Evolutionary conservation across 495 filamentous ascomycete species (phyloP), one percentile per base, ranked within the genome.

Genomic region (Evansstolkia leycettana): DNA sequence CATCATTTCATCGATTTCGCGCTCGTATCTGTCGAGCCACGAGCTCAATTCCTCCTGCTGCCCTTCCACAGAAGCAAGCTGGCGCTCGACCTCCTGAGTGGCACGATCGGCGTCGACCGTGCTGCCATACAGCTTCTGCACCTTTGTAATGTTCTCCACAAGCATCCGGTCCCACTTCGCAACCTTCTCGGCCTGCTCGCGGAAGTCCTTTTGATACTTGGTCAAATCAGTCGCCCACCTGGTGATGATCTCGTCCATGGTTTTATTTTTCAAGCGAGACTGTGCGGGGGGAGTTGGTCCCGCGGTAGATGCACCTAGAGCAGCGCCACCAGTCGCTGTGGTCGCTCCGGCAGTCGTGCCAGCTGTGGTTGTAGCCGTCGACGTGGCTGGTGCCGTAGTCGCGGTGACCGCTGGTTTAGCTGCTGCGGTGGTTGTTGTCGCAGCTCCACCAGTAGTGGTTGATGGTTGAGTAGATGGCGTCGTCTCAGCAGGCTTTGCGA

Each of bases 161-260:
- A 99, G 66, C 62, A 87, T 65, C 5, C 78, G 76, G 55, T 99
- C 92, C 92, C 92, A 99, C 31, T 73, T 65, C 15, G 86, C 78
- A 11, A 96, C 83, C 46, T 88, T 81, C 38, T 76, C 59, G 0
- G 92, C 92, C 51, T 95, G 86, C 2, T 76, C 67, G 37, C 86
- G 82, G 65, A 96, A 99, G 30, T 94, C 84, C 51, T 89, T 86
- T 52, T 95, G 88, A 51, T 96, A 94, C 49, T 92, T 90, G 38
- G 84, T 78, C 17, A 96, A 72, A 51, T 96, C 90, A 0, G 84
- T 80, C 0, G 90, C 90, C 92, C 92, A 99, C 12, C 84, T 75
- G n/a, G 82, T 94, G 48, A 99, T 86, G 45, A 99, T 96, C 54
- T 99, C 92, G 49, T 96, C 90, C 89, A 99, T 96, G 1, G 89